Conservation (phyloP, 208 protist species). For the Trypanosoma rangeli region DNA sequence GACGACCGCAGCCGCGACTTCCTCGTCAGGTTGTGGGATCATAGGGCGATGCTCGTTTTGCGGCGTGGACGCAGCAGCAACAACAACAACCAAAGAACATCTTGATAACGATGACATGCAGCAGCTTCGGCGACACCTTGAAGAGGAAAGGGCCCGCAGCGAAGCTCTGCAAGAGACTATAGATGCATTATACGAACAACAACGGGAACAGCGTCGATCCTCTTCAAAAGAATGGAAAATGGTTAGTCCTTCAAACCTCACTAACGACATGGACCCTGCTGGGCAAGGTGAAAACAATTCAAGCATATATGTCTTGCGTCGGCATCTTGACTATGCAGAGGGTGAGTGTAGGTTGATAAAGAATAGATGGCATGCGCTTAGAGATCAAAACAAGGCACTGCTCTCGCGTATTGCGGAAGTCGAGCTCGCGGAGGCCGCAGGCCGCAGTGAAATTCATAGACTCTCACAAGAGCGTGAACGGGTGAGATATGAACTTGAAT, state of each 20-base stretch:
- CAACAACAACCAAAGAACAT: not conserved
- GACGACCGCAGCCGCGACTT: not conserved
- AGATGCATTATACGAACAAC: slow-evolving; percentile 25
- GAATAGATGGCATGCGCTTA: slow-evolving; percentile 18
- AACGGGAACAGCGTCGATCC: slow-evolving; percentile 11
- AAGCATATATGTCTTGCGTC: not conserved
- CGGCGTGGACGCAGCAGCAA: not conserved
- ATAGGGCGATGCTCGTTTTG: not conserved
- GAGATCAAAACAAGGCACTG: slow-evolving; percentile 18
- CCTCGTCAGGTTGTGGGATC: not conserved
- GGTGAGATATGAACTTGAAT: slow-evolving; percentile 13
- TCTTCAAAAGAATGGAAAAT: not conserved
- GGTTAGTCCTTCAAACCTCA: not conserved
- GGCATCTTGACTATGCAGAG: slow-evolving; percentile 15
- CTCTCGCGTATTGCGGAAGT: slow-evolving; percentile 14
- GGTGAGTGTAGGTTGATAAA: slow-evolving; percentile 17
- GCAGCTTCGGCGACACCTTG: slow-evolving; percentile 3
- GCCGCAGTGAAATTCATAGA: slow-evolving; percentile 6
- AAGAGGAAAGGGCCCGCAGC: slow-evolving; percentile 20
- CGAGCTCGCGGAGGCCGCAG: slow-evolving; percentile 1
- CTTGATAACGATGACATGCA: not conserved
- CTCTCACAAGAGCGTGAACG: slow-evolving; percentile 14
- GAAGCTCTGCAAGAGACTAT: slow-evolving; percentile 24
- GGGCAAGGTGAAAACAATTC: not conserved
- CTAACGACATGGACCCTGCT: not conserved